These are phyloP conservation scores for Claviceps monticola DNA, from an alignment of 2,329 filamentous ascomycete species.

Conservation along the genomic window DNA sequence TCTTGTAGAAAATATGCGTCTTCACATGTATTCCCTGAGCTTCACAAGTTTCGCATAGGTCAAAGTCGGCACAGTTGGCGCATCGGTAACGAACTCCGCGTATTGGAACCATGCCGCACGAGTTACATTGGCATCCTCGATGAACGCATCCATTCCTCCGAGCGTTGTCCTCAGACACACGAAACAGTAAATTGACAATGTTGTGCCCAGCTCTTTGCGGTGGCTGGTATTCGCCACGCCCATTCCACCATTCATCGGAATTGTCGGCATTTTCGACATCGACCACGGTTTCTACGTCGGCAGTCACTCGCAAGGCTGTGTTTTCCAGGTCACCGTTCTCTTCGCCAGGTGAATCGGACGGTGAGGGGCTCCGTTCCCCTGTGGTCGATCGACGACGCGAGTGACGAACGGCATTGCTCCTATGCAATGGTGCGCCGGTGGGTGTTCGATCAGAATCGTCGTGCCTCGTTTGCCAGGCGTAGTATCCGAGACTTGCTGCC, in stretches of 20 bases:
- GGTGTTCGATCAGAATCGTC: slow-evolving; percentile 11
- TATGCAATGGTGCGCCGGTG: slow-evolving; percentile 33
- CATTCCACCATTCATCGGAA: slow-evolving; percentile 40
- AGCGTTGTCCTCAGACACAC: slow-evolving; percentile 88
- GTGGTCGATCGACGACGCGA: slow-evolving; percentile 21
- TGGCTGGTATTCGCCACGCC: slow-evolving; percentile 24
- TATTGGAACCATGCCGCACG: slow-evolving; percentile 77
- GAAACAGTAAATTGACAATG: slow-evolving; percentile 72
- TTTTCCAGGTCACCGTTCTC: slow-evolving; percentile 27
- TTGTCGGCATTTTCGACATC: slow-evolving; percentile 24
- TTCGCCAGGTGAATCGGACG: slow-evolving; percentile 27
- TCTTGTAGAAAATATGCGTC: slow-evolving; percentile 94
- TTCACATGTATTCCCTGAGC: slow-evolving; percentile 64
- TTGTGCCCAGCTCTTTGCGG: slow-evolving; percentile 54
- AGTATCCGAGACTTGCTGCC: slow-evolving; percentile 43
- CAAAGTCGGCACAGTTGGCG: slow-evolving; percentile 90
- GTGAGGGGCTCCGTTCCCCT: slow-evolving; percentile 26
- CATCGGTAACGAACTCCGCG: slow-evolving; percentile 87
- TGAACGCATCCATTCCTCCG: slow-evolving; percentile 81
- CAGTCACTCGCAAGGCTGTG: slow-evolving; percentile 11
- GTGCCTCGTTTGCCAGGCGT: slow-evolving; percentile 33
- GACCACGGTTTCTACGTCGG: slow-evolving; percentile 25
- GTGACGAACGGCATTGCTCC: slow-evolving; percentile 54
- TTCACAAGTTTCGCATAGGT: slow-evolving; percentile 90
- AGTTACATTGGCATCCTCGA: slow-evolving; percentile 82